Conservation (phyloP, 2,329 filamentous ascomycete genomes). For the Alternaria consortialis region DNA sequence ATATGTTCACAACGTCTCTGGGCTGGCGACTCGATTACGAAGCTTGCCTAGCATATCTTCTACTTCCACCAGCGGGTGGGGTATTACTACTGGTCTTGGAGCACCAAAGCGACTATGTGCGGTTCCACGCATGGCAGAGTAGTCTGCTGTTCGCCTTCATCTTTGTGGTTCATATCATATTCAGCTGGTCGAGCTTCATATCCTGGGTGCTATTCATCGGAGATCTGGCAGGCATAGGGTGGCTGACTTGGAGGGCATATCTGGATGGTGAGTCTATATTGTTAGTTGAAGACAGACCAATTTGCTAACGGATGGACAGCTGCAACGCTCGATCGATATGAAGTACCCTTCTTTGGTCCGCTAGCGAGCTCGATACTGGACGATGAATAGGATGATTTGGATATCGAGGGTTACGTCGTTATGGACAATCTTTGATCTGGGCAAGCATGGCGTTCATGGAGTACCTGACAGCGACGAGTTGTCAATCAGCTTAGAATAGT, state of each 20-base stretch:
- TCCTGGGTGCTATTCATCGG: constrained; percentile 83
- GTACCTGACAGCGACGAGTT: constrained; percentile 10
- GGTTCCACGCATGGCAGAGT: constrained; percentile 97
- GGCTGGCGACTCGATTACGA: constrained; percentile 89
- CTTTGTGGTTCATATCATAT: constrained; percentile 78
- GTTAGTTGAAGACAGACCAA: neutral
- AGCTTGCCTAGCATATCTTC: constrained; percentile 86
- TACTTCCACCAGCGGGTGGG: constrained; percentile 84
- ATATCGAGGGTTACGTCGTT: neutral
- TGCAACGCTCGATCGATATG: constrained; percentile 73
- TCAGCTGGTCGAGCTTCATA: constrained; percentile 84
- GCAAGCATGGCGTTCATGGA: constrained; percentile 22
- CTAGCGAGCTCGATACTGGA: constrained; percentile 91
- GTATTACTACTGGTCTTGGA: constrained; percentile 86
- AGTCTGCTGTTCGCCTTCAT: constrained; percentile 79
- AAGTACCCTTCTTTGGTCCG: constrained; percentile 85
- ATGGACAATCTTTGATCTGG: neutral
- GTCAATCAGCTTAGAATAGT: neutral
- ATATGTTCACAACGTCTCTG: constrained; percentile 85
- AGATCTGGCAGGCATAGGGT: constrained; percentile 79
- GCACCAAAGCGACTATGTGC: constrained; percentile 95
- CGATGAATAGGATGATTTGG: constrained; percentile 69
- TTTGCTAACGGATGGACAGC: constrained; percentile 53
- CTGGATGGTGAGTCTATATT: constrained; percentile 70
- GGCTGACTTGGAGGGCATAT: constrained; percentile 81